Evolutionary conservation across 257 asterid genomes (phyloP).

Genomic region (Plectranthus barbatus): DNA sequence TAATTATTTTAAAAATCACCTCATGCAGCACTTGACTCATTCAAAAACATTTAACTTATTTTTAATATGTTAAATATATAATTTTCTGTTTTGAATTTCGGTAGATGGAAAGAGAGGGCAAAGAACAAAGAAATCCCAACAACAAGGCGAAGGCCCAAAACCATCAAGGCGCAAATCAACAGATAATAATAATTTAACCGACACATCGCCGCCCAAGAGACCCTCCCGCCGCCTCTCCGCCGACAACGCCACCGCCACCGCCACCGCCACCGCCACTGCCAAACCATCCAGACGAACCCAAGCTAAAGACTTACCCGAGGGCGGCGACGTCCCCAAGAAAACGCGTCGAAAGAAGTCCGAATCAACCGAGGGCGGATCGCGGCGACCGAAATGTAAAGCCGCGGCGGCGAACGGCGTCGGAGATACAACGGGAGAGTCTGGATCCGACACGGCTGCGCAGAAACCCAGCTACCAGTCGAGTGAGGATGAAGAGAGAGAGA

Average conservation of each 20-base stretch:
- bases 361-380: slow-evolving; percentile 11
- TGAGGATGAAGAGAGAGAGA: slow-evolving; percentile 17
- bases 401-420: not conserved
- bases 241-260: slow-evolving; percentile 22
- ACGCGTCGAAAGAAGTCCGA: slow-evolving; percentile 48
- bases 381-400: slow-evolving; percentile 23
- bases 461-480: slow-evolving; percentile 6
- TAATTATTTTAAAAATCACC: too few species aligned
- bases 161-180: slow-evolving; percentile 41
- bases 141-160: slow-evolving; percentile 28
- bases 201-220: slow-evolving; percentile 8
- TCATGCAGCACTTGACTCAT: too few species aligned
- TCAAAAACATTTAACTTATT: too few species aligned
- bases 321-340: slow-evolving; percentile 31
- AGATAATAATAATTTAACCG: slow-evolving; percentile 10
- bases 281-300: slow-evolving; percentile 42
- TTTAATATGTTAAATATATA: too few species aligned
- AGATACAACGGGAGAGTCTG: too few species aligned
- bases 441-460: too few species aligned
- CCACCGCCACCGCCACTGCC: too few species aligned
- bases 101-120: slow-evolving; percentile 31
- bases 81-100: not conserved
- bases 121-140: slow-evolving; percentile 24
- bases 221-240: slow-evolving; percentile 5
- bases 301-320: slow-evolving; percentile 37